A percentile compares a stretch with the other conserved stretches of the same genome.
Conservation (phyloP, 345 rosid genomes). For the Gossypium turneri region DNA sequence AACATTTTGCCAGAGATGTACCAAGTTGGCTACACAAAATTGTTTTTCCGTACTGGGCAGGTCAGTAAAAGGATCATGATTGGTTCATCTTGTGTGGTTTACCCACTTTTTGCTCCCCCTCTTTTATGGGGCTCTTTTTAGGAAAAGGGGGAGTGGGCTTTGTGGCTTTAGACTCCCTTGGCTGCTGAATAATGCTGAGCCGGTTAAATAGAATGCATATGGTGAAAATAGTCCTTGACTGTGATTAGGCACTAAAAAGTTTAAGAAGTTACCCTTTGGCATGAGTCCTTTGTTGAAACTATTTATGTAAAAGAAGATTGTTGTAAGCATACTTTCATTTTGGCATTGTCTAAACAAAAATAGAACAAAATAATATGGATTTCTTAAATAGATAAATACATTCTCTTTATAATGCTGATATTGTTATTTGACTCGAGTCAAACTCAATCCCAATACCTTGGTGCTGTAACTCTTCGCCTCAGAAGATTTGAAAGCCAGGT, state of each 20-base stretch:
- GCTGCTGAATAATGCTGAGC: not conserved
- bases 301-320: not conserved
- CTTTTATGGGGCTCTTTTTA: not conserved
- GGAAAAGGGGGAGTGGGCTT: not conserved
- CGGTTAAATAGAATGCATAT: not conserved
- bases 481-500: not conserved
- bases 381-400: not conserved
- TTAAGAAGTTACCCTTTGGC: not conserved
- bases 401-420: not conserved
- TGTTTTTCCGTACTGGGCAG: conserved; percentile 98
- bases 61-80: conserved; percentile 27
- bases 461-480: not conserved
- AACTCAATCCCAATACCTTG: not conserved
- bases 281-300: not conserved
- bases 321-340: not conserved
- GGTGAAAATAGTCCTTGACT: not conserved
- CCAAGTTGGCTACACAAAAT: conserved; percentile 96
- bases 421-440: not conserved
- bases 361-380: not conserved
- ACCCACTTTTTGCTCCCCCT: not conserved
- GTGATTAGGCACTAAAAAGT: not conserved
- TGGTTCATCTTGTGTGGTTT: not conserved
- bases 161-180: not conserved
- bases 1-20: conserved; percentile 97
- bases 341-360: not conserved